phyloP scores from a whole-genome alignment of 371 early-diverging fungal species.

The Circinella umbellata region DNA sequence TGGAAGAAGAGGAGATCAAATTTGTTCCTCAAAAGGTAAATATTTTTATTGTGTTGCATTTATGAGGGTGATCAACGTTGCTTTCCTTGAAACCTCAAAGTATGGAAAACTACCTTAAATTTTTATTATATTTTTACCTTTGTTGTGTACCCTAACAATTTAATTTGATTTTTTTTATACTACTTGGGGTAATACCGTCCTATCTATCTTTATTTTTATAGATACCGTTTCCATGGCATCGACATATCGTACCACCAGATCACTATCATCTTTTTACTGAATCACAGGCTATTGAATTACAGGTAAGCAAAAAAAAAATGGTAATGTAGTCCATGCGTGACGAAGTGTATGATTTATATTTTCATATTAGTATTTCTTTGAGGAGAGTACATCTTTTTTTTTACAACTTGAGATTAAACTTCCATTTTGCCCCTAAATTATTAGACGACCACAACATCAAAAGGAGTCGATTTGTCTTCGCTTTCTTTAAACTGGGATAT shows the following conservation, averaged over 20 bases:
- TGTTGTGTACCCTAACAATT: neutral
- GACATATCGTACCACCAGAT: conserved; percentile 8
- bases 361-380: neutral
- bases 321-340: neutral
- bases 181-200: neutral
- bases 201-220: neutral
- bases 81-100: too few relatives aligned
- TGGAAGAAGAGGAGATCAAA: conserved; percentile 4
- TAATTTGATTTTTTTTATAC: neutral
- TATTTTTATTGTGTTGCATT: neutral
- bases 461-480: neutral
- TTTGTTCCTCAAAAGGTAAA: conserved; percentile 15
- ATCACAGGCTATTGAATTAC: neutral
- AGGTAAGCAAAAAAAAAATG: too few relatives aligned
- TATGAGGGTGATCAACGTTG: too few relatives aligned
- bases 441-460: neutral
- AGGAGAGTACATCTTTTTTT: neutral
- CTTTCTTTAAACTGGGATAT: conserved; percentile 63
- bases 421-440: neutral
- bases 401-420: neutral
- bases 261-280: conserved; percentile 1
- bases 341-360: neutral
- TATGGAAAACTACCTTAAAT: too few relatives aligned
- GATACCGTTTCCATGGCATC: conserved; percentile 9
- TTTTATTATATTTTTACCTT: too few relatives aligned